Conservation (phyloP, 2,329 filamentous ascomycete species). For the Penicillium sp. region DNA sequence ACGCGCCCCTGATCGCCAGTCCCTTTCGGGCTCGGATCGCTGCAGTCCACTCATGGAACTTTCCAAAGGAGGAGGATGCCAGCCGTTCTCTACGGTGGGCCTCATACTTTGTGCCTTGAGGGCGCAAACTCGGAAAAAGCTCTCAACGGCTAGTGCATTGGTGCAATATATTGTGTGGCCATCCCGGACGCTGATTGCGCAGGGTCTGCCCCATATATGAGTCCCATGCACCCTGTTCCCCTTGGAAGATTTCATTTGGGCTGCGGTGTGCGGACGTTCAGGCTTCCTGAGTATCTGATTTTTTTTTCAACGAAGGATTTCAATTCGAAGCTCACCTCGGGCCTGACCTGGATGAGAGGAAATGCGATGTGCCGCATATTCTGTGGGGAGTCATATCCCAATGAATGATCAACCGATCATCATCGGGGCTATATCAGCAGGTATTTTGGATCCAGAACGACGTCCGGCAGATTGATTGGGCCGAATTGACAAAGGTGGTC, state of each 20-base stretch:
- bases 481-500: background rate
- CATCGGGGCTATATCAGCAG: background rate
- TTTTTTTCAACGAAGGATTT: background rate
- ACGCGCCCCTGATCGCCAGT: conserved; percentile 15
- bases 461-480: background rate
- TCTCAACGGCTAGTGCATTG: conserved; percentile 1
- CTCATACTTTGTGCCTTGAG: background rate
- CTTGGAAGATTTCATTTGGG: too few relatives aligned
- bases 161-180: conserved; percentile 8
- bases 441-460: background rate
- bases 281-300: background rate
- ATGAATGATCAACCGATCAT: background rate
- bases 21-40: conserved; percentile 2
- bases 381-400: background rate
- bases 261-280: background rate
- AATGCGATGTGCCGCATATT: background rate
- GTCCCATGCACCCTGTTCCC: background rate
- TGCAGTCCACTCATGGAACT: background rate
- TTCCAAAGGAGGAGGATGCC: conserved; percentile 2
- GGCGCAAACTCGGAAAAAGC: background rate
- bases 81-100: background rate
- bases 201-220: background rate
- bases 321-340: background rate
- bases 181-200: background rate
- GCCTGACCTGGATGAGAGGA: background rate